These are phyloP conservation scores for Lodderomyces elongisporus DNA, from an alignment of 1,139 yeast genomes.

Conservation along the genomic window DNA sequence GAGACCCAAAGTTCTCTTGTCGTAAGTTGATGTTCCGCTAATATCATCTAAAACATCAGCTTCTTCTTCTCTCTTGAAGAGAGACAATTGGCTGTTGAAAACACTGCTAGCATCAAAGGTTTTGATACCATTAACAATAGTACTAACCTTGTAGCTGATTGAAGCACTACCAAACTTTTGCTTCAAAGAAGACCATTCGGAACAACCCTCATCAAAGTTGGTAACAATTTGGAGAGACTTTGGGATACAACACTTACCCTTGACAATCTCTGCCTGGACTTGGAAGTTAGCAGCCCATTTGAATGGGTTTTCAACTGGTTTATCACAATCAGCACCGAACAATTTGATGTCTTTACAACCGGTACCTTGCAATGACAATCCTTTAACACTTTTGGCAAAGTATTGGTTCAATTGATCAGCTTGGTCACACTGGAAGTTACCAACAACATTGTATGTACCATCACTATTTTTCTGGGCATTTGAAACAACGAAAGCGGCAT, in stretches of 20 bases:
- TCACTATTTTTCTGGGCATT: conserved; percentile 9
- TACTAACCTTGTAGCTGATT: conserved; percentile 5
- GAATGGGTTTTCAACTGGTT: conserved; percentile 8
- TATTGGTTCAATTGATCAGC: conserved; percentile 5
- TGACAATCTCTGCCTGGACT: conserved; percentile 8
- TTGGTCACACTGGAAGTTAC: conserved; percentile 9
- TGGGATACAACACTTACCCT: conserved; percentile 12
- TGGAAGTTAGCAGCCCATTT: conserved; percentile 11
- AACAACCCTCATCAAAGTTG: conserved; percentile 61
- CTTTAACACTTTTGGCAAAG: conserved; percentile 6
- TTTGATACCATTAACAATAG: conserved; percentile 3
- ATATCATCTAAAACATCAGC: no score
- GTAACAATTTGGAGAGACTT: conserved; percentile 34
- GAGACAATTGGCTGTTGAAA: conserved; percentile 3
- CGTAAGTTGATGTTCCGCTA: conserved; percentile 4
- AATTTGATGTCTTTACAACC: conserved; percentile 9
- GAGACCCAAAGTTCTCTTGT: conserved; percentile 8
- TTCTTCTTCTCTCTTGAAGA: conserved; percentile 9
- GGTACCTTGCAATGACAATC: conserved; percentile 9
- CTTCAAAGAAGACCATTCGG: conserved; percentile 22
- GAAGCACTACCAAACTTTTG: conserved; percentile 6
- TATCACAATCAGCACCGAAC: conserved; percentile 5
- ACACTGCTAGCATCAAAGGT: conserved; percentile 4
- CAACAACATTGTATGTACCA: conserved; percentile 9
- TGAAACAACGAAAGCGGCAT: conserved; percentile 11